Base-by-base conservation (phyloP, 2,329 filamentous ascomycete species). In the Arthrobotrys sphaeroides region DNA sequence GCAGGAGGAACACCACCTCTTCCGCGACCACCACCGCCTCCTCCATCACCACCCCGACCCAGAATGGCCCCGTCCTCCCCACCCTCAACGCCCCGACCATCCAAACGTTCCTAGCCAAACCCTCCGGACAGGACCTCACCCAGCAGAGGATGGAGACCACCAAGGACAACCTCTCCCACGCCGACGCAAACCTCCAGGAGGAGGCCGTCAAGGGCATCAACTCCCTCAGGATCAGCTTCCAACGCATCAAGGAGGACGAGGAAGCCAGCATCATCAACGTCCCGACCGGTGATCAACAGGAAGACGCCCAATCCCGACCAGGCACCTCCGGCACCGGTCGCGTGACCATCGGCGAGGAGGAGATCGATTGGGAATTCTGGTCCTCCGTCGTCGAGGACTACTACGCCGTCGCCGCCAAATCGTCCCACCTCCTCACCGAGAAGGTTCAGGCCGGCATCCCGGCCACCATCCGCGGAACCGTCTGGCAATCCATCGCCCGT, bases 301-400 rank as follows among this genome's bases (percentile, higher is more conserved):
- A 69, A 13, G 57, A 57, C 12, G n/a, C 47, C 3, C 24, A 26
- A 33, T 69, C 64, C 18, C 57, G 72, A 12, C 72, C 72, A 16
- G 72, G 72, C 2, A 75, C 72, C 18, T 68, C 72, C 33, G 57
- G 55, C 0, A 59, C 28, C 28, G 33, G 40, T 31, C 47, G 42
- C 28, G 47, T 47, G 20, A 68, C 55, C 31, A 57, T 77, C 65
- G 64, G 57, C 26, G 79, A 80, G 43, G 78, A 79, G 13, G 78
- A 78, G 24, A 95, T 99, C n/a, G 93, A 99, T 81, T 99, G 95
- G 95, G 95, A 99, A 82, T 84, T 99, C 40, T 99, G 95, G 95
- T 94, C 99, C 81, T 89, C 91, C 22, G 91, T 99, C 2, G 95
- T 99, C 33, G 96, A 97, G 78, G 92, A 97, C 84, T 95, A 95